Base-by-base conservation (phyloP, 164 flowering plant genomes). In the Tinospora cordifolia region DNA sequence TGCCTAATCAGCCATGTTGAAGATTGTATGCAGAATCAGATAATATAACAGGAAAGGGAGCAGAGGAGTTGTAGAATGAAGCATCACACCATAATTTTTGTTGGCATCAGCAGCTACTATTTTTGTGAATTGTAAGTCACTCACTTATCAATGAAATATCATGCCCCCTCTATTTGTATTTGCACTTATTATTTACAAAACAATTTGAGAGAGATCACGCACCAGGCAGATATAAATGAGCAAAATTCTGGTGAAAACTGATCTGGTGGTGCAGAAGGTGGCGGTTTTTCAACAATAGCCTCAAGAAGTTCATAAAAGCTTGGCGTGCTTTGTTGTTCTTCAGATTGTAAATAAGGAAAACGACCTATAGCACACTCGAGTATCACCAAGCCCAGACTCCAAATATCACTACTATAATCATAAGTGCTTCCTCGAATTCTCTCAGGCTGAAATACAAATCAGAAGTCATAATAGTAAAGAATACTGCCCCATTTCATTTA, bases 161-260 rank as follows among this genome's bases (percentile, higher is more conserved):
- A 41, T 0, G 46, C 46, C 46, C 11, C 8, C 46, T 41, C 11
- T 41, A 41, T 12, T 3, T 41, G 11, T 41, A 41, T 41, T 12
- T 41, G 46, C 46, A 15, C 59, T 51, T 15, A 17, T 15, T 17
- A 51, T 51, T 51, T 51, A 22, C 59, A 17, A 17, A 51, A 60
- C 6, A 13, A 63, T 19, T 26, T 21, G 38, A 62, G 21, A 57
- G 13, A 51, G 8, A 26, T 3, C 40, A 64, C 79, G 27, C 87
- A 93, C 98, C 98, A 94, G 69, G 92, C 77, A 12, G 97, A 85
- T 51, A 94, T 79, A 78, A 94, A 94, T 47, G 95, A 89, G 77
- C 97, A 94, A 72, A 94, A 95, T 76, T 95, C 99, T 2, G 98
- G 99, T 27, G 99, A 95, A 81, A 95, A 95, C 78, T 92, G 99